Evolutionary conservation across 2,329 filamentous ascomycete species (phyloP).

Genomic region (Magnaporthiopsis poae): DNA sequence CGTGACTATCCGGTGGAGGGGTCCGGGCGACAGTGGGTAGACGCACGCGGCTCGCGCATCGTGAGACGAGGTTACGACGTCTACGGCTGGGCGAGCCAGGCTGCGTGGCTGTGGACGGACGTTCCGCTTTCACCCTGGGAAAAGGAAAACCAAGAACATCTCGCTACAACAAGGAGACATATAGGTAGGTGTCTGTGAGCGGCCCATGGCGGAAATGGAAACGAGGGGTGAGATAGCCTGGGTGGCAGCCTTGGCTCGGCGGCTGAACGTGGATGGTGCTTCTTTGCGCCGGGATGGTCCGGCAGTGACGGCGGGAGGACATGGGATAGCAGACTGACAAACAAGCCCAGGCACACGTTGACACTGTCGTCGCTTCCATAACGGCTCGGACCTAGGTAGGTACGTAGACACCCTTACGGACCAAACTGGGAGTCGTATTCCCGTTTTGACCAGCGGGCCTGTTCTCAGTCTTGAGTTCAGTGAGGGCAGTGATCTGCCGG

Average conservation of each 20-base stretch:
- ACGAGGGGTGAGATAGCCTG: neutral
- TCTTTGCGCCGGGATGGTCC: neutral
- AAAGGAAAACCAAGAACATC: no score
- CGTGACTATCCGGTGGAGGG: neutral
- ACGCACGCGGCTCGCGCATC: neutral
- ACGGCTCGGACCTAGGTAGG: no score
- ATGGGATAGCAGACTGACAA: neutral
- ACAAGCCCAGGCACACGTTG: no score
- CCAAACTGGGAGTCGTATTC: neutral
- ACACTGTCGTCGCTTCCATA: no score
- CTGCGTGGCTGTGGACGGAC: no score
- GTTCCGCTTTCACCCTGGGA: no score
- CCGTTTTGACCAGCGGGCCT: neutral
- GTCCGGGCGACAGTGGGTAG: neutral
- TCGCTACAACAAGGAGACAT: neutral
- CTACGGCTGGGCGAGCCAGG: neutral
- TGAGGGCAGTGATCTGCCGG: neutral
- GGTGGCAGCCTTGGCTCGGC: neutral
- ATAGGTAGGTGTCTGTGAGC: neutral
- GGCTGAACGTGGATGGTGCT: neutral
- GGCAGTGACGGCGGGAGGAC: no score
- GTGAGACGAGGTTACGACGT: neutral
- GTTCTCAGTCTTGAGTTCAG: no score
- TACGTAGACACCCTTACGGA: no score
- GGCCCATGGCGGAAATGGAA: no score